Percentiles rank a stretch among this genome's conserved stretches.
Evolutionary conservation across 345 rosid species (phyloP).

Genomic region (Rubroshorea leprosula): DNA sequence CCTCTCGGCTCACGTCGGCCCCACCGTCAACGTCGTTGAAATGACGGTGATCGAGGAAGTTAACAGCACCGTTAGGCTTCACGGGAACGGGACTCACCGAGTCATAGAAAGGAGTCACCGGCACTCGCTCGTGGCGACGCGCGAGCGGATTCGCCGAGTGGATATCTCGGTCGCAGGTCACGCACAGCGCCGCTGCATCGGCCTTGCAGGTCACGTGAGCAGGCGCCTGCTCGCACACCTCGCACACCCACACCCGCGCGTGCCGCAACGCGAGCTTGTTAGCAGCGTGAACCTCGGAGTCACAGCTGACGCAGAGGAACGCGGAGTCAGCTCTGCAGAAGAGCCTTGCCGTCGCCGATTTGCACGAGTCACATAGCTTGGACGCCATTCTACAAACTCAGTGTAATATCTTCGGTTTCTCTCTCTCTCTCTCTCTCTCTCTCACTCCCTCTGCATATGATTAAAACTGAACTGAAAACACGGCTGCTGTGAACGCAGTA

Average conservation of each 20-base stretch:
- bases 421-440: not conserved
- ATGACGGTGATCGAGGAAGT: constrained; percentile 41
- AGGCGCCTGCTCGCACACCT: constrained; percentile 97
- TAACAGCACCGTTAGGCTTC: constrained; percentile 32
- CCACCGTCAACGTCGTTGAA: constrained; percentile 38
- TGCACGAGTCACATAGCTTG: constrained; percentile 86
- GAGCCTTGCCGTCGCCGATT: constrained; percentile 76
- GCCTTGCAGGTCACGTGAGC: constrained; percentile 97
- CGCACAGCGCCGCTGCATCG: constrained; percentile 96
- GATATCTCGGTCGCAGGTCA: constrained; percentile 91
- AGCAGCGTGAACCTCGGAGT: constrained; percentile 77
- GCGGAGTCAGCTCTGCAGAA: constrained; percentile 94
- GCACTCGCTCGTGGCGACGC: constrained; percentile 86
- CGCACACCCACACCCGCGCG: constrained; percentile 86
- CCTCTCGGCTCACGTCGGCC: constrained; percentile 58
- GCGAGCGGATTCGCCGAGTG: constrained; percentile 95
- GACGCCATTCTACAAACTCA: constrained; percentile 50
- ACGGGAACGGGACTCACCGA: constrained; percentile 33
- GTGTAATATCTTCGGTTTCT: not conserved
- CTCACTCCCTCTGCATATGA: not conserved
- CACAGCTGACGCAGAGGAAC: constrained; percentile 76
- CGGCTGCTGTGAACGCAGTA: not conserved
- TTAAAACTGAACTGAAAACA: not conserved
- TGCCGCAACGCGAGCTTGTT: constrained; percentile 95
- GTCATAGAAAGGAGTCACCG: constrained; percentile 70